A percentile compares a stretch with the other conserved stretches of the same genome.
Conservation (phyloP, 805 yeast genomes). For the Brettanomyces naardenensis region DNA sequence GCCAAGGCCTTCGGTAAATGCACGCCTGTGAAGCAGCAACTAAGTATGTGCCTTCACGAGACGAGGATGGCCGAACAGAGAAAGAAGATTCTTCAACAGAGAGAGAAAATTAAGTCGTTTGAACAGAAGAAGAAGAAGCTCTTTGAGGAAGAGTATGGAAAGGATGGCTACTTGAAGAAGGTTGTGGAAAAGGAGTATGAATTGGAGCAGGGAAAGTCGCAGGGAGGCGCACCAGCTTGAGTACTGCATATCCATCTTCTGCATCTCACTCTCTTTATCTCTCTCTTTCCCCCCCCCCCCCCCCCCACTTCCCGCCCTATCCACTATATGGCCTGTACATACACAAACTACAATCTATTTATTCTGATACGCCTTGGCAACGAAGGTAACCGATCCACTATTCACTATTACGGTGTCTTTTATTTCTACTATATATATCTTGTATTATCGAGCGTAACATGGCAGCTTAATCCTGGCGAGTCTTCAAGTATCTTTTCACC, state of each 20-base stretch:
- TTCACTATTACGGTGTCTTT: no score
- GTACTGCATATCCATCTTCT: background rate
- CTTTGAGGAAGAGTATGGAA: slow-evolving; percentile 77
- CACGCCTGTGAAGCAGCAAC: slow-evolving; percentile 73
- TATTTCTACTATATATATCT: background rate
- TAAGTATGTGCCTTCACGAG: slow-evolving; percentile 71
- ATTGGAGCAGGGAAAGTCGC: slow-evolving; percentile 7
- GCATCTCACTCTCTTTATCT: background rate
- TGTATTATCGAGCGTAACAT: no score
- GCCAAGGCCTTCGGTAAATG: slow-evolving; percentile 76
- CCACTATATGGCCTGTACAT: slow-evolving; percentile 2
- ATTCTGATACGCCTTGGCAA: no score
- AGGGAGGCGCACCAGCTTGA: background rate
- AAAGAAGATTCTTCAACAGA: slow-evolving; percentile 43
- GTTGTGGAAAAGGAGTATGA: slow-evolving; percentile 49
- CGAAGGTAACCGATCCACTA: no score
- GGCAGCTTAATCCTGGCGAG: slow-evolving; percentile 80
- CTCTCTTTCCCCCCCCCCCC: background rate
- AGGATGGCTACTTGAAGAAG: slow-evolving; percentile 59
- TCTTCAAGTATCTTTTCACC: slow-evolving; percentile 76
- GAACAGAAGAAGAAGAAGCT: slow-evolving; percentile 51
- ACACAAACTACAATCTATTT: no score
- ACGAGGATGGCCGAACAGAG: slow-evolving; percentile 61
- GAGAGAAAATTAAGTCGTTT: slow-evolving; percentile 45
- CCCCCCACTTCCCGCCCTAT: no score